Conservation (phyloP, 306 rosid species). For the Lotus japonicus region DNA sequence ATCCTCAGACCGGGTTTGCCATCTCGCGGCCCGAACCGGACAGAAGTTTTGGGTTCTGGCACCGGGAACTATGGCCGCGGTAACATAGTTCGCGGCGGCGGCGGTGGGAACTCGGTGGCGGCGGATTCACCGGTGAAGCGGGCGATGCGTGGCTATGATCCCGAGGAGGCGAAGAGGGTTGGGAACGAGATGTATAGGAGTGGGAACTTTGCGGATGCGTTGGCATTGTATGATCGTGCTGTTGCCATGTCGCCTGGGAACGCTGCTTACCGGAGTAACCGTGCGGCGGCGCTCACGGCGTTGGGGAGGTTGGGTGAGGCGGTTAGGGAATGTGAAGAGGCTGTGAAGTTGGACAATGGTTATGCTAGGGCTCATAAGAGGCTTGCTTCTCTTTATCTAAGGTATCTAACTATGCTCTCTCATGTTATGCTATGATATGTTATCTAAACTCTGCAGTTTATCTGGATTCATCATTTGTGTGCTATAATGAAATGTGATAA, state of each 20-base stretch:
- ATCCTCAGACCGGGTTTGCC: conserved; percentile 42
- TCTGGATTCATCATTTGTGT: neutral
- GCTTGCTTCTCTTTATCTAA: conserved; percentile 70
- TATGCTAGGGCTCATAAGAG: conserved; percentile 83
- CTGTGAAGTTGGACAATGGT: conserved; percentile 66
- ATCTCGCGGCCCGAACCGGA: conserved; percentile 38
- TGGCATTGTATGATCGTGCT: conserved; percentile 80
- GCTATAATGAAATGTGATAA: neutral
- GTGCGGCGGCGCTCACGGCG: conserved; percentile 81
- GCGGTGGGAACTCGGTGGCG: conserved; percentile 15
- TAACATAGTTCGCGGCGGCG: conserved; percentile 57
- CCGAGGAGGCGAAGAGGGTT: conserved; percentile 63
- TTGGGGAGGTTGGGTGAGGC: conserved; percentile 81
- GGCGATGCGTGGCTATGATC: conserved; percentile 44
- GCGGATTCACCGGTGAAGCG: conserved; percentile 33
- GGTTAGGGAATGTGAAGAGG: conserved; percentile 72
- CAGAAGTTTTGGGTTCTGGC: conserved; percentile 74
- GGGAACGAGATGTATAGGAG: conserved; percentile 66
- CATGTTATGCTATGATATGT: neutral
- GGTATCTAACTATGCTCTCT: conserved; percentile 29
- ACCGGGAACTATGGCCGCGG: conserved; percentile 82
- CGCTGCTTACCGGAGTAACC: conserved; percentile 68
- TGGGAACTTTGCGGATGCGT: conserved; percentile 65
- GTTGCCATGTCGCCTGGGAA: conserved; percentile 58
- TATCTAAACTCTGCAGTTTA: neutral